Base-by-base conservation (phyloP, 1,139 yeast species). In the Tardiomyces depauwii region DNA sequence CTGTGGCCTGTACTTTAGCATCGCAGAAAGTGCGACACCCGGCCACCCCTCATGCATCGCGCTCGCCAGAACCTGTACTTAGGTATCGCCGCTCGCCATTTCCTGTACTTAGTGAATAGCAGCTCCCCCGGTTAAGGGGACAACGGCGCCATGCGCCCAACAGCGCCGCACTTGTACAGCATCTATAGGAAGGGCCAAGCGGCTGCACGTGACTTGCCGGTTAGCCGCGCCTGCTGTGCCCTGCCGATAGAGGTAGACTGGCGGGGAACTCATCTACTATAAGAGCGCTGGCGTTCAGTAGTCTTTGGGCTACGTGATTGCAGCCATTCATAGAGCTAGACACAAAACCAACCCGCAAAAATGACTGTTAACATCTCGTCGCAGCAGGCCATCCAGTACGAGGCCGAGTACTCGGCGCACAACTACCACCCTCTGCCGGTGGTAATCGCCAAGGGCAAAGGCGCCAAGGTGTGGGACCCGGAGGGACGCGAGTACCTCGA, bases 401-500 rank as follows among this genome's bases (percentile, higher is more conserved):
- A 89, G 67, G 68, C 76, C 49, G 69, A 82, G 53, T 87, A 83
- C 70, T 87, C 96, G 43, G 98, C 97, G 23, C 96, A 89, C 71
- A 89, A 91, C 73, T 89, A 89, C 70, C 96, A 88, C 66, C 97
- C 98, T 47, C 71, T 89, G 55, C 97, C 98, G 12, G 96, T 89
- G 51, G 97, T 91, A 14, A 83, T 89, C 67, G 73, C 85, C 58
- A 80, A 75, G 62, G 97, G 95, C 18, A 55, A 66, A 51, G 97
- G 97, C 44, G 96, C 96, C 33, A 85, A 85, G 53, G 96, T 91
- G 36, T 89, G 96, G 96, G 97, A 91, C 62, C 96, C 97, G 12
- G 97, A 89, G 67, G 96, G 96, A 51, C 61, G 57, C 40, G 57
- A 65, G 51, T 66, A 65, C 53, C 70, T 88, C 55, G 97, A 88